A percentile compares a stretch with the other conserved stretches of the same genome.
These are phyloP conservation scores for Colletotrichum spaethianum DNA, from an alignment of 2,329 filamentous ascomycete genomes.

Conservation along the genomic window DNA sequence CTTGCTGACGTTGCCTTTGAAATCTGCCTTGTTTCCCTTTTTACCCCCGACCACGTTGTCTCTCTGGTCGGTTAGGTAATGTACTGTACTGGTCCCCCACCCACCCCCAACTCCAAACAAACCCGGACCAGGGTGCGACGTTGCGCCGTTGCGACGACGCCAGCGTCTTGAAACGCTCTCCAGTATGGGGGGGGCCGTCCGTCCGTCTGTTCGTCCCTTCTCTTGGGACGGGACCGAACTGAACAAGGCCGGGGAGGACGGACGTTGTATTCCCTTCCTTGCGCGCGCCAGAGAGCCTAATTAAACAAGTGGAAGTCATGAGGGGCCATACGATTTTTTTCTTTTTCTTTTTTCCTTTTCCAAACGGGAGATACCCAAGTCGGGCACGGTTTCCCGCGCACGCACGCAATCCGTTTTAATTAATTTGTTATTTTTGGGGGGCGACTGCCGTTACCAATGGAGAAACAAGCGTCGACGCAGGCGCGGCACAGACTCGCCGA, in stretches of 20 bases:
- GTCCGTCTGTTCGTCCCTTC: conserved; percentile 4
- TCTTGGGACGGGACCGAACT: not conserved
- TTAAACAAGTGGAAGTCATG: not conserved
- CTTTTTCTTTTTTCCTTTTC: too few relatives aligned
- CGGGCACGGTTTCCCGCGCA: too few relatives aligned
- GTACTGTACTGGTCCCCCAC: too few relatives aligned
- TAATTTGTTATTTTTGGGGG: too few relatives aligned
- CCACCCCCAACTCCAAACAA: not conserved
- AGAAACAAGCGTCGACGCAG: not conserved
- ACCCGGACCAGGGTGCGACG: not conserved
- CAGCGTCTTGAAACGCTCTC: conserved; percentile 12
- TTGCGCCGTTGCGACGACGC: conserved; percentile 8
- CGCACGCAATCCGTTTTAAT: too few relatives aligned
- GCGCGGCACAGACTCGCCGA: conserved; percentile 4
- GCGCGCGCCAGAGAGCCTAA: not conserved
- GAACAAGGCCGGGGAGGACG: not conserved
- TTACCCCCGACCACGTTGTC: not conserved
- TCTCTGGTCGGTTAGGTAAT: too few relatives aligned
- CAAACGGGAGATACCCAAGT: too few relatives aligned
- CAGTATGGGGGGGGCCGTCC: not conserved
- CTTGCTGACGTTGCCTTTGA: conserved; percentile 11
- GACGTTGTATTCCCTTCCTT: not conserved
- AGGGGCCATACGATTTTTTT: too few relatives aligned
- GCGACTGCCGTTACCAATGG: too few relatives aligned
- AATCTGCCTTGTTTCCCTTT: not conserved